Base-by-base conservation (phyloP, 2,329 filamentous ascomycete species). In the Dactylellina sp. region DNA sequence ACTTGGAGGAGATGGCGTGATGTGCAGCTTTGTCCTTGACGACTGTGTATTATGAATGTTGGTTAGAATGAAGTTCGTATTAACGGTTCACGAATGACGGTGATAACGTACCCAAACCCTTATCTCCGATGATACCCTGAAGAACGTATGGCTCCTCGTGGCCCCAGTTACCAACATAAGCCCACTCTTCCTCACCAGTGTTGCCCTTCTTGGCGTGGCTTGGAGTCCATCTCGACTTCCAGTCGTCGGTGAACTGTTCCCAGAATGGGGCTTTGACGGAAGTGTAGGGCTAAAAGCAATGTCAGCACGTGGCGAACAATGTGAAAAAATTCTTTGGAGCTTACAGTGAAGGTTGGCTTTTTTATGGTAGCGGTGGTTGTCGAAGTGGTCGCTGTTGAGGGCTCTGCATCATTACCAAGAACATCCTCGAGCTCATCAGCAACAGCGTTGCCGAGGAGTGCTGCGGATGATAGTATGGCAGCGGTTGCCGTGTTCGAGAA, bases 1-100 rank as follows among this genome's bases (percentile, higher is more conserved):
- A 98, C 84, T 98, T 98, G 84, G 95, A 92, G 55, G 95, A 99
- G 83, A 99, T 99, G 85, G 95, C 95, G 84, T 99, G 95, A 85
- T 99, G 95, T 79, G 95, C 95, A 78, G 95, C 95, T 77, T 91
- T 87, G 85, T 98, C 96, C 90, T 99, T 99, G 83, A 98, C 88
- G 76, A 99, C 94, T 79, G 18, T 25, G 66, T 14, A 35, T 35
- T n/a, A 50, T 55, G 42, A 9, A 72, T 16, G n/a, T 42, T 49
- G 47, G 64, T 78, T 70, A 79, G 76, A 57, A 55, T 28, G 25
- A 5, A 12, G 35, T n/a, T 28, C 24, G 22, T 39, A 47, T 12
- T 16, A 9, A 24, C 20, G 24, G 37, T 32, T 28, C 14, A 24
- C 22, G 42, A 22, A 53, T 39, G 39, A 18, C 7, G 28, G 7